phyloP scores from a whole-genome alignment of 2,329 filamentous ascomycete species.

The Aspergillus sp. region DNA sequence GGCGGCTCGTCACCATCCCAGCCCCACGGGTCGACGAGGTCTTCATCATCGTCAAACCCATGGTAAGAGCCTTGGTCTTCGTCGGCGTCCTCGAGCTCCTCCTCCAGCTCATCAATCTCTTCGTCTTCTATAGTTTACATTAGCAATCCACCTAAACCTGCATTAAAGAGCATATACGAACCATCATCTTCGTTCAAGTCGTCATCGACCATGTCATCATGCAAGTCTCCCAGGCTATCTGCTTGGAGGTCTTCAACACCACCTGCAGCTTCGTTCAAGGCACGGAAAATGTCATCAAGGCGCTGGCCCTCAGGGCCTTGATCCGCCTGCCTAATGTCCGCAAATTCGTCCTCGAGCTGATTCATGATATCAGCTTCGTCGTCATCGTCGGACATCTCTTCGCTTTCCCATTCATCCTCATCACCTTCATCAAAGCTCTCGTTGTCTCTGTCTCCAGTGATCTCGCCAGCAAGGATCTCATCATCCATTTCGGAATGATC shows the following conservation, averaged over 20 bases:
- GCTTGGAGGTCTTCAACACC: conserved; percentile 43
- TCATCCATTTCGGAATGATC: conserved; percentile 62
- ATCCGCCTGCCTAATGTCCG: conserved; percentile 41
- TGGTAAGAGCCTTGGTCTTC: conserved; percentile 45
- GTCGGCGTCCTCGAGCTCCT: conserved; percentile 46
- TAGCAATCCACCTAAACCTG: conserved; percentile 13
- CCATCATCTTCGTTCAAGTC: conserved; percentile 60
- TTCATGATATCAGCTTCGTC: conserved; percentile 47
- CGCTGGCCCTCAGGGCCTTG: conserved; percentile 43
- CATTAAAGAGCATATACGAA: conserved; percentile 26
- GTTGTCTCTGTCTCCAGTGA: conserved; percentile 56
- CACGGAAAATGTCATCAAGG: conserved; percentile 49
- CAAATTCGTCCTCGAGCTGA: conserved; percentile 43
- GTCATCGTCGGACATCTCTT: conserved; percentile 48
- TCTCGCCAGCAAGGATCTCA: conserved; percentile 54
- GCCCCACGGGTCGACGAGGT: conserved; percentile 47
- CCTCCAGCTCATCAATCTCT: conserved; percentile 47
- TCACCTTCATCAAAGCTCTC: conserved; percentile 48
- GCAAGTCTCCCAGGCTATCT: conserved; percentile 50
- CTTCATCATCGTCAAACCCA: conserved; percentile 40
- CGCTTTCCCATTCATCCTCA: conserved; percentile 52
- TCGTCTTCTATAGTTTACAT: conserved; percentile 58
- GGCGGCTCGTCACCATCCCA: conserved; percentile 56
- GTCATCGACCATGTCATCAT: conserved; percentile 51
- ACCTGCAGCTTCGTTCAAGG: conserved; percentile 42